Conservation (phyloP, 176 grass and related monocot species). For the Juncus inflexus region DNA sequence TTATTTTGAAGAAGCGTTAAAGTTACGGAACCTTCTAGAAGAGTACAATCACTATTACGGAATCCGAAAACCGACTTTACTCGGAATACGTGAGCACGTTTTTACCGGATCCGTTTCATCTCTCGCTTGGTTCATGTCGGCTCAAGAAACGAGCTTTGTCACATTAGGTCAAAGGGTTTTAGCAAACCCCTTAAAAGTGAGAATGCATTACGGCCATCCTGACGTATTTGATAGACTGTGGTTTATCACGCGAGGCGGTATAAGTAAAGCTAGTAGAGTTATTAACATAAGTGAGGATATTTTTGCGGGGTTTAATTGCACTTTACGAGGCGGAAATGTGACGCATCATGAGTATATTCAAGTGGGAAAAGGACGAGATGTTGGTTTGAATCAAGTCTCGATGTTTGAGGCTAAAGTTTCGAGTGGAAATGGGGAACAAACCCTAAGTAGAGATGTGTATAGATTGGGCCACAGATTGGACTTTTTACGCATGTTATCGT, state of each 20-base stretch:
- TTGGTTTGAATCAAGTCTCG: constrained; percentile 83
- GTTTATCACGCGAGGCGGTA: constrained; percentile 80
- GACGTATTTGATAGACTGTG: constrained; percentile 97
- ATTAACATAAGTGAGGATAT: constrained; percentile 97
- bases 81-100: constrained; percentile 89
- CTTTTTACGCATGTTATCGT: constrained; percentile 93
- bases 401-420: constrained; percentile 97
- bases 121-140: constrained; percentile 96
- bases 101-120: constrained; percentile 97
- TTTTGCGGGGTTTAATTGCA: constrained; percentile 97
- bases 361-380: constrained; percentile 93
- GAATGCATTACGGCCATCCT: constrained; percentile 98
- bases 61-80: constrained; percentile 77
- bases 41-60: constrained; percentile 79
- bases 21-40: constrained; percentile 88
- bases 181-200: constrained; percentile 79
- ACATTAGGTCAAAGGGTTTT: constrained; percentile 87
- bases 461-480: constrained; percentile 92
- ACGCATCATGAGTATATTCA: constrained; percentile 96
- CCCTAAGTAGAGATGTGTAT: constrained; percentile 84
- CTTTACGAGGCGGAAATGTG: constrained; percentile 84
- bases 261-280: constrained; percentile 84
- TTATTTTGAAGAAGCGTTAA: constrained; percentile 91
- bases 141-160: constrained; percentile 94
- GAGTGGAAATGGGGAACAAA: constrained; percentile 90